phyloP scores from a whole-genome alignment of 1,284 basidiomycete species.

The Ustilago loliicola region DNA sequence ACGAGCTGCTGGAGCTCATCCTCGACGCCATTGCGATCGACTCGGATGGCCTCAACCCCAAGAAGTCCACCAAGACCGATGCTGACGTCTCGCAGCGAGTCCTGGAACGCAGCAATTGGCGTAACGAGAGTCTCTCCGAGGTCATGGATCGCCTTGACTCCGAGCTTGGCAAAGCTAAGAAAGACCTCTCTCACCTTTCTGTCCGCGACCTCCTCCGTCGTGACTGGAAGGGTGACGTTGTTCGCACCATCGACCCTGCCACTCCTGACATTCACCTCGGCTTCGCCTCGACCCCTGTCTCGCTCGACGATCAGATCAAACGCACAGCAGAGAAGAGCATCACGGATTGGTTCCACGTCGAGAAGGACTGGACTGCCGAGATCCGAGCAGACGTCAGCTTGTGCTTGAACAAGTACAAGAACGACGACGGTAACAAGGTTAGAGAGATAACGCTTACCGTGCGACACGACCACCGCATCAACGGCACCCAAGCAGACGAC shows the following conservation, averaged over 20 bases:
- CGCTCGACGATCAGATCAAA: conserved; percentile 67
- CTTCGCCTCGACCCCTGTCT: conserved; percentile 69
- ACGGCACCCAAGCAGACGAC: conserved; percentile 45
- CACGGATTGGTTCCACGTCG: conserved; percentile 66
- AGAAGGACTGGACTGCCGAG: conserved; percentile 59
- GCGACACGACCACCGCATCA: conserved; percentile 45
- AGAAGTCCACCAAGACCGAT: conserved; percentile 45
- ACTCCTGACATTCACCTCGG: conserved; percentile 67
- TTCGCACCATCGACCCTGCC: conserved; percentile 56
- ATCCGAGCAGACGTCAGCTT: conserved; percentile 58
- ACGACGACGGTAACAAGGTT: conserved; percentile 27
- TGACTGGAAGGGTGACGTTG: conserved; percentile 71
- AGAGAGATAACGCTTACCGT: conserved; percentile 59
- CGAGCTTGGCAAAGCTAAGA: conserved; percentile 63
- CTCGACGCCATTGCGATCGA: conserved; percentile 66
- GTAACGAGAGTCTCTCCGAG: conserved; percentile 38
- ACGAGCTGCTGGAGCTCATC: conserved; percentile 63
- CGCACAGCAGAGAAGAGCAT: conserved; percentile 55
- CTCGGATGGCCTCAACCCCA: conserved; percentile 59
- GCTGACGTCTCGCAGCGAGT: conserved; percentile 31
- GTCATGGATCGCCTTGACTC: conserved; percentile 64
- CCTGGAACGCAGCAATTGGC: conserved; percentile 51
- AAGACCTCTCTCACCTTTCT: conserved; percentile 64
- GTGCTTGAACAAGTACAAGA: conserved; percentile 59
- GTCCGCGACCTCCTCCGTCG: conserved; percentile 68